Evolutionary conservation across 2,329 filamentous ascomycete genomes (phyloP).

Genomic region (Fusarium papillatum): DNA sequence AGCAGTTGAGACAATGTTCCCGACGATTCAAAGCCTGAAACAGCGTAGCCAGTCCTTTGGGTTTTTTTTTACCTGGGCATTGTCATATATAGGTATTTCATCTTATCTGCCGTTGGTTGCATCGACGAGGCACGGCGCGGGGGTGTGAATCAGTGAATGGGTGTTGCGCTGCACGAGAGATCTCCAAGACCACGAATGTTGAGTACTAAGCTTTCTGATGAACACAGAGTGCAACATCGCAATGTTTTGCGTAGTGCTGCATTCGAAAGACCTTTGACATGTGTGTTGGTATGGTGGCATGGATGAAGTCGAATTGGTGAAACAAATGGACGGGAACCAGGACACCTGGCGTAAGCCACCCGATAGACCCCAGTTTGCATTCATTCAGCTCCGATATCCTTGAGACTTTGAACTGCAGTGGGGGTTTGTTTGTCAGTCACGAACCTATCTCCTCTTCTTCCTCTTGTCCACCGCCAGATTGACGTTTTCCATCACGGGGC

Average conservation of each 20-base stretch:
- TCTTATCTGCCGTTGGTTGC: background rate
- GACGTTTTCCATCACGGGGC: conserved; percentile 39
- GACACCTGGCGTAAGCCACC: conserved; percentile 33
- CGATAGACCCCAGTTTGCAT: conserved; percentile 22
- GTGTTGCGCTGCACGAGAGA: conserved; percentile 26
- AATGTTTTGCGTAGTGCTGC: background rate
- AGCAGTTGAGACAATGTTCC: conserved; percentile 24
- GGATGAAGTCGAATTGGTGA: conserved; percentile 23
- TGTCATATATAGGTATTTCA: conserved; percentile 1
- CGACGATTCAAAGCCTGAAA: conserved; percentile 23
- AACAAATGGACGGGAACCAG: conserved; percentile 36
- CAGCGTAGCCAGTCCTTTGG: conserved; percentile 8
- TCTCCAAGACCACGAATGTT: conserved; percentile 11
- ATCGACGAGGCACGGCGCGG: conserved; percentile 8
- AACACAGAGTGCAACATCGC: conserved; percentile 12
- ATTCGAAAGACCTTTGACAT: conserved; percentile 2
- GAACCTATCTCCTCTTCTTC: background rate
- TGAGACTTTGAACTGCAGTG: conserved; percentile 16
- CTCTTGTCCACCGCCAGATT: conserved; percentile 44
- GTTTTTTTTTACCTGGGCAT: conserved; percentile 13
- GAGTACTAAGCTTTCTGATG: conserved; percentile 6
- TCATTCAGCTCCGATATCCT: conserved; percentile 25
- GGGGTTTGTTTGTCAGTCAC: conserved; percentile 18
- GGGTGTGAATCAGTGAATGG: conserved; percentile 3
- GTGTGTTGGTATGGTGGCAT: conserved; percentile 24